phyloP scores from a whole-genome alignment of 495 filamentous ascomycete species.

The Talaromyces adpressus region DNA sequence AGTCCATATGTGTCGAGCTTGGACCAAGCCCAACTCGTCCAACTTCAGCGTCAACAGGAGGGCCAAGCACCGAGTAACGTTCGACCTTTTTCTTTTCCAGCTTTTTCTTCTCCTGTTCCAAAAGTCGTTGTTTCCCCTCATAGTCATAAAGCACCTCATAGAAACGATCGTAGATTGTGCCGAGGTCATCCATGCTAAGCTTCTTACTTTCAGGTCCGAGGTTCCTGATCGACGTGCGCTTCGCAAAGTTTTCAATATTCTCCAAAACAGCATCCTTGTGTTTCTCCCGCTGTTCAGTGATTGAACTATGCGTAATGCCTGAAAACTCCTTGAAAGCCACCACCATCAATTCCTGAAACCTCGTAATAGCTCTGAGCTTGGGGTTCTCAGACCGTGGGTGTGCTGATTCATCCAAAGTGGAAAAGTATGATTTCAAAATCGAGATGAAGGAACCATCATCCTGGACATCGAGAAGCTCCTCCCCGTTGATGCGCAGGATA shows the following conservation, averaged over 20 bases:
- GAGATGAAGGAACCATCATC: slow-evolving; percentile 97
- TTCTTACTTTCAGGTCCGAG: slow-evolving; percentile 92
- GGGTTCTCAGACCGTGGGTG: slow-evolving; percentile 92
- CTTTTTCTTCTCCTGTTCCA: slow-evolving; percentile 64
- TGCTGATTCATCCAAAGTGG: slow-evolving; percentile 85
- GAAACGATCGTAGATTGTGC: slow-evolving; percentile 86
- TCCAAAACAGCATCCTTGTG: slow-evolving; percentile 88
- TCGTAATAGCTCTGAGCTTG: slow-evolving; percentile 84
- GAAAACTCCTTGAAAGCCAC: slow-evolving; percentile 98
- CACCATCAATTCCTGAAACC: slow-evolving; percentile 97
- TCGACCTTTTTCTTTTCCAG: slow-evolving; percentile 49
- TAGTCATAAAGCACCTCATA: slow-evolving; percentile 86
- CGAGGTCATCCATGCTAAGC: slow-evolving; percentile 75
- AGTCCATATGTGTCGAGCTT: slow-evolving; percentile 87
- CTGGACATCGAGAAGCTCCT: slow-evolving; percentile 89
- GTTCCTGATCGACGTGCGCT: slow-evolving; percentile 91
- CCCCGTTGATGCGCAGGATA: slow-evolving; percentile 94
- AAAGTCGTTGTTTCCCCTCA: slow-evolving; percentile 69
- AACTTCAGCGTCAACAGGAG: slow-evolving; percentile 35
- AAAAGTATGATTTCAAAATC: slow-evolving; percentile 91
- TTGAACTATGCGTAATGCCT: slow-evolving; percentile 85
- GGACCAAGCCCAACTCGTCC: slow-evolving; percentile 87
- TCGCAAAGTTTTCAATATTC: slow-evolving; percentile 95
- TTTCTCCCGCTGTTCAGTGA: slow-evolving; percentile 79
- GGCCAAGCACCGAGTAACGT: slow-evolving; percentile 35